phyloP scores from a whole-genome alignment of 768 basidiomycete species.

The Xerocomus brunneocitrinus region DNA sequence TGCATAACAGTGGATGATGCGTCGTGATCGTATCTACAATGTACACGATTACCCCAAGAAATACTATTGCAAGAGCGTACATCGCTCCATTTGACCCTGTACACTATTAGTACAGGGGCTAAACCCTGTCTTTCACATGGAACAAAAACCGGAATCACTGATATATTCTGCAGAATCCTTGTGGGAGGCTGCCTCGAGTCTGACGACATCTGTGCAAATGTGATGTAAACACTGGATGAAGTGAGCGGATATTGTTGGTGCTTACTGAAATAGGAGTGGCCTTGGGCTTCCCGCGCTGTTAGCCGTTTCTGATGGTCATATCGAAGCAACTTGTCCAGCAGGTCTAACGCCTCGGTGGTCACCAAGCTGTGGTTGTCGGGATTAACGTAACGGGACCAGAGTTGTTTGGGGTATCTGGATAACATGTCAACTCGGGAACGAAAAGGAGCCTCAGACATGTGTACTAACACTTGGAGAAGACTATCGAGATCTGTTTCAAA shows the following conservation, averaged over 20 bases:
- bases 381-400: conserved; percentile 62
- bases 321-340: conserved; percentile 59
- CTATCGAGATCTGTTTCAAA: conserved; percentile 58
- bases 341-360: conserved; percentile 59
- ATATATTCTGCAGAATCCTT: conserved; percentile 41
- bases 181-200: conserved; percentile 42
- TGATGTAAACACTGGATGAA: conserved; percentile 18
- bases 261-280: conserved; percentile 62
- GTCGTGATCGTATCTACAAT: conserved; percentile 9
- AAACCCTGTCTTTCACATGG: conserved; percentile 23
- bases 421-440: conserved; percentile 1
- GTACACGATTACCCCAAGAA: conserved; percentile 9
- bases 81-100: conserved; percentile 3
- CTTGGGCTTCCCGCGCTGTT: conserved; percentile 63
- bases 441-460: not conserved
- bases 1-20: conserved; percentile 11
- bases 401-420: conserved; percentile 52
- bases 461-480: conserved; percentile 45
- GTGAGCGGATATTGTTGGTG: conserved; percentile 20
- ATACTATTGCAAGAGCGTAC: conserved; percentile 2
- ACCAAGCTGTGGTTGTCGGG: conserved; percentile 55
- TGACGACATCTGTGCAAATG: conserved; percentile 39
- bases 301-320: conserved; percentile 69
- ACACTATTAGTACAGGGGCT: not conserved
- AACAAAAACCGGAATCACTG: conserved; percentile 48